Base-by-base conservation (phyloP, 2,329 filamentous ascomycete species). In the Cladophialophora psammophila region DNA sequence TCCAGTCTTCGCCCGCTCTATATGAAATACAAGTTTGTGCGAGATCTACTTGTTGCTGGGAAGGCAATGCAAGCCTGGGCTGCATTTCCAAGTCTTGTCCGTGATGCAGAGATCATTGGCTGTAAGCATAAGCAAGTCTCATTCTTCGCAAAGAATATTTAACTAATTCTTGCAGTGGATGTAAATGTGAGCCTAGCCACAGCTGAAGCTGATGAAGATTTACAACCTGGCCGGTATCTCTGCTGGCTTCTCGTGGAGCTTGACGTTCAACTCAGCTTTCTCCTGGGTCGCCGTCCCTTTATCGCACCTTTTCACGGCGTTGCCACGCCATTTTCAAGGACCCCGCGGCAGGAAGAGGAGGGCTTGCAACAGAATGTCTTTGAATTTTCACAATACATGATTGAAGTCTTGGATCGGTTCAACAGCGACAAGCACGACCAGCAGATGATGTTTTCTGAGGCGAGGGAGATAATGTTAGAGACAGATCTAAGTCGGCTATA, bases 231-330 rank as follows among this genome's bases (percentile, higher is more conserved):
- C 15, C 69, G 69, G 8, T 63, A 64, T 10, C 58, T 71, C 15
- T 71, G 67, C 63, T 69, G 69, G 69, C 65, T 68, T 3, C 53
- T 71, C 8, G 42, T 66, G 7, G 67, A 69, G 18, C 65, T 71
- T 31, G 69, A 71, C 15, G 45, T 50, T 32, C 60, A 65, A 34
- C 60, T 71, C 34, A 71, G 67, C 26, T 67, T 69, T 59, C 40
- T 71, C 8, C 58, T 71, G 26, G 69, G 69, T 55, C 69, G 65
- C 13, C 55, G 52, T 15, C 67, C 67, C 20, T 42, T 60, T 34
- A 66, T 68, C n/a, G 58, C 54, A 15, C 40, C 60, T n/a, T 59
- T 58, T 7, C 57, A 52, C 32, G 15, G n/a, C 12, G 53, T 66
- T 32, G 42, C 56, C 38, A 65, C 26, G 40, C 68, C 63, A 54